Percentiles rank a stretch among this genome's conserved stretches.
Evolutionary conservation across 192 early-diverging fungal genomes (phyloP).

Genomic region (Coemansia sp.): DNA sequence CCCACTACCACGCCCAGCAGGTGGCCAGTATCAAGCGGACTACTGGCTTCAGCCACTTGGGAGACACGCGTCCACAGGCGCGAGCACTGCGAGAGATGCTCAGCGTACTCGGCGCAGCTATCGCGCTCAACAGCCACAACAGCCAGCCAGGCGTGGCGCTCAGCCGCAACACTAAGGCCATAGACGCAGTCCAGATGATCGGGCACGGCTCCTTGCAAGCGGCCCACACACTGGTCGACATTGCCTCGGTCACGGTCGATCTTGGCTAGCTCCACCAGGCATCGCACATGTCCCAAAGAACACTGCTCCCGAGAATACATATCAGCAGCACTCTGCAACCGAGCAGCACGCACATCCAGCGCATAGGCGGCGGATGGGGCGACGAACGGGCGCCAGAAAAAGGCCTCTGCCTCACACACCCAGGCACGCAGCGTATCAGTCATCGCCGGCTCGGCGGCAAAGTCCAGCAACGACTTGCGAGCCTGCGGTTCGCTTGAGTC

Average conservation of each 20-base stretch:
- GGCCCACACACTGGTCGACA: background rate
- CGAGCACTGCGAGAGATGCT: slow-evolving; percentile 10
- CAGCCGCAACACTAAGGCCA: slow-evolving; percentile 12
- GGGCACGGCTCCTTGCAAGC: slow-evolving; percentile 15
- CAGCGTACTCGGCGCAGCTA: background rate
- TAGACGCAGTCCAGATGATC: slow-evolving; percentile 13
- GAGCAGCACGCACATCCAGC: background rate
- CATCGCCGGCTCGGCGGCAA: background rate
- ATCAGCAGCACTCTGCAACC: slow-evolving; percentile 12
- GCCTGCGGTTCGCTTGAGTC: slow-evolving; percentile 15
- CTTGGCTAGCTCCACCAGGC: slow-evolving; percentile 36
- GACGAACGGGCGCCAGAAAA: slow-evolving; percentile 26
- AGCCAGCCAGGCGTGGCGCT: slow-evolving; percentile 45
- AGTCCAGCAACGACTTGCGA: slow-evolving; percentile 4
- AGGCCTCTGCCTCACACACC: slow-evolving; percentile 44
- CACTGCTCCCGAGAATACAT: slow-evolving; percentile 9
- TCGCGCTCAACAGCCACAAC: slow-evolving; percentile 25
- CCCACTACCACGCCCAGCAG: slow-evolving; percentile 23
- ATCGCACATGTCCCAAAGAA: slow-evolving; percentile 29
- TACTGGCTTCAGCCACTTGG: background rate
- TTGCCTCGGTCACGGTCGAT: slow-evolving; percentile 28
- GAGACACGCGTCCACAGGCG: slow-evolving; percentile 22
- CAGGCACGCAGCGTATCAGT: slow-evolving; percentile 17
- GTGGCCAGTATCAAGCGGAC: slow-evolving; percentile 14
- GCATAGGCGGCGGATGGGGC: slow-evolving; percentile 5